Evolutionary conservation across 805 yeast species (phyloP), one percentile per base, ranked within the genome.

Genomic region (Metschnikowia orientalis): DNA sequence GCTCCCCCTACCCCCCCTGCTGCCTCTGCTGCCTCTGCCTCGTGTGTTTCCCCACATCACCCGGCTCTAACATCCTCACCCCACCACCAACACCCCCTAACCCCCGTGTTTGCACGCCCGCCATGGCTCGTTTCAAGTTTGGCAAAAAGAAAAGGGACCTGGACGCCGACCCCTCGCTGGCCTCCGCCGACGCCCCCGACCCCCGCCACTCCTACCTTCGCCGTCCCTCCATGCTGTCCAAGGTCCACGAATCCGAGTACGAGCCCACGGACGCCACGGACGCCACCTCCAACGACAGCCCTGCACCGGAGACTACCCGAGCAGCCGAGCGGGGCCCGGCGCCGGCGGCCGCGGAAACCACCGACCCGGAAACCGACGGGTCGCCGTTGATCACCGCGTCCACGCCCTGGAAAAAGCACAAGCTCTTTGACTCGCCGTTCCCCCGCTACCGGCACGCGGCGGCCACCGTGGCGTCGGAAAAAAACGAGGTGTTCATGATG

Each of bases 391-490:
- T 21, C 16, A 16, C 24, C n/a, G 27, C 32, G 11, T 18, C 25
- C 16, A 64, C 78, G 0, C 88, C 89, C 1, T 84, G 92, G 94
- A 67, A 63, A 32, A 66, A 81, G 43, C 71, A 73, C 42, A 79
- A 77, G 49, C 59, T 84, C 10, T 64, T 63, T 37, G 73, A 77
- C 44, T 83, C 92, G 2, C 98, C 97, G 1, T 88, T 90, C 53
- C 97, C 99, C 3, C 75, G 98, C 26, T 88, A 87, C 55, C 81
- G 97, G 47, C 97, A 90, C 59, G 86, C 94, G 1, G 84, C 95
- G 2, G 64, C 81, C 15, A 27, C 46, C 8, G 63, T 77, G 15
- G 73, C 87, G 5, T 79, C 92, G 9, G 88, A 86, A 18, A 80
- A 80, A 35, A 86, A 86, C 34, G 92, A 87, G 40, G 63, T 88